Evolutionary conservation across 2,329 filamentous ascomycete species (phyloP), one percentile per base, ranked within the genome.

Genomic region (Apiospora saccharicola): DNA sequence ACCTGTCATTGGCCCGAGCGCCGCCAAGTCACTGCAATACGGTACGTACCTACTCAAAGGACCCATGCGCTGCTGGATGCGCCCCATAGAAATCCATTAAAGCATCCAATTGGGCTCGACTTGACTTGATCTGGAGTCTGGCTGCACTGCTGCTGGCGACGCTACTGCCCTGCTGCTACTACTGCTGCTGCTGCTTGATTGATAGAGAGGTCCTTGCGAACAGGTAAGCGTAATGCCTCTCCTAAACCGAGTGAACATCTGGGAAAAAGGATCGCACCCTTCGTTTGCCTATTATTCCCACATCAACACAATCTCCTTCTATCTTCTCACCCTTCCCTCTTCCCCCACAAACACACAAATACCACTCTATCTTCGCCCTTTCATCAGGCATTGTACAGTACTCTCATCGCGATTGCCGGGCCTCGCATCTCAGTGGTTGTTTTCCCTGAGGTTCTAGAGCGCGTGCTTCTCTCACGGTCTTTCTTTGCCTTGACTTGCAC

Each of bases 221-320:
- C 67, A 69, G 67, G 67, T 69, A 69, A 69, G 67, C 67, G 67
- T 49, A 69, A 69, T 69, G 44, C 57, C 57, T 64, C 57, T 64
- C 57, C 57, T 46, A 49, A 69, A 69, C 26, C 24, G 67, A 49
- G 24, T 44, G 67, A 68, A 46, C 22, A 47, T 49, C 67, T 69
- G 26, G 44, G 30, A 69, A 69, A 69, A 69, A 49, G 67, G 67
- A 69, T 69, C 67, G 37, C 67, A 49, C 44, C 44, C 26, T 49
- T 69, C 22, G 57, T 41, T 64, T 64, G 57, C 57, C 57, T 64
- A 64, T 51, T 51, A 44, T 49, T 69, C 67, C 67, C 47, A 49
- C 67, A 69, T 49, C 67, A 69, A 69, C 67, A 68, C 34, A n/a
- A 34, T 49, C 44, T 49, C 67, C 34, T 49, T 49, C 67, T 49